Conservation (phyloP, 1,284 basidiomycete genomes). For the Trichosporon sp. region DNA sequence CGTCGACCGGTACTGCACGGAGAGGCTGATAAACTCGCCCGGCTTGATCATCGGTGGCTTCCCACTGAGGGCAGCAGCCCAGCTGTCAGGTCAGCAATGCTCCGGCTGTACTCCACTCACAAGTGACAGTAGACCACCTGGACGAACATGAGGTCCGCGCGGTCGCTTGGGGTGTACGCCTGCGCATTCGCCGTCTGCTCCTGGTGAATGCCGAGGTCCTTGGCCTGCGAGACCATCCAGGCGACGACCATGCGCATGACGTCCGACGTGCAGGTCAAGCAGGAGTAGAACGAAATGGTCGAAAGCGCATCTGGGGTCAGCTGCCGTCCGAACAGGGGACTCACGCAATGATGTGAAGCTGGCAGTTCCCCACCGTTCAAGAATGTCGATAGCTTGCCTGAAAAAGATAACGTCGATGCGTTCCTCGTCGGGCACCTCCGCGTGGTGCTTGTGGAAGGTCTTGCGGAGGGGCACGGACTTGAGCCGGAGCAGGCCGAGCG, state of each 20-base stretch:
- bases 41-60: slow-evolving; percentile 16
- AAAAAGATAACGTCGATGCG: slow-evolving; percentile 17
- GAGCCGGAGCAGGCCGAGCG: slow-evolving; percentile 16
- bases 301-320: slow-evolving; percentile 19
- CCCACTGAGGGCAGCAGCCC: slow-evolving; percentile 10
- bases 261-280: slow-evolving; percentile 14
- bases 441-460: neutral
- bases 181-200: slow-evolving; percentile 5
- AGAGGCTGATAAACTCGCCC: slow-evolving; percentile 16
- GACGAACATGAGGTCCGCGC: slow-evolving; percentile 21
- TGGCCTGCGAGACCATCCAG: slow-evolving; percentile 22
- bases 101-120: neutral
- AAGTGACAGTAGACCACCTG: slow-evolving; percentile 21
- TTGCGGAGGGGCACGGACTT: neutral
- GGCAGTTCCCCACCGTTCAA: slow-evolving; percentile 16
- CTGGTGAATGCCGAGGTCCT: slow-evolving; percentile 20
- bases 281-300: slow-evolving; percentile 17
- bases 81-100: slow-evolving; percentile 8
- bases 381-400: slow-evolving; percentile 13
- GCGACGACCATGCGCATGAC: slow-evolving; percentile 13
- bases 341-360: slow-evolving; percentile 20
- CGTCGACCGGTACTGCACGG: neutral
- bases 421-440: slow-evolving; percentile 5
- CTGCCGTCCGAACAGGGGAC: neutral
- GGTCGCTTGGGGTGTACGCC: slow-evolving; percentile 17